Conservation (phyloP, 495 filamentous ascomycete genomes). For the Penicillium canescens region DNA sequence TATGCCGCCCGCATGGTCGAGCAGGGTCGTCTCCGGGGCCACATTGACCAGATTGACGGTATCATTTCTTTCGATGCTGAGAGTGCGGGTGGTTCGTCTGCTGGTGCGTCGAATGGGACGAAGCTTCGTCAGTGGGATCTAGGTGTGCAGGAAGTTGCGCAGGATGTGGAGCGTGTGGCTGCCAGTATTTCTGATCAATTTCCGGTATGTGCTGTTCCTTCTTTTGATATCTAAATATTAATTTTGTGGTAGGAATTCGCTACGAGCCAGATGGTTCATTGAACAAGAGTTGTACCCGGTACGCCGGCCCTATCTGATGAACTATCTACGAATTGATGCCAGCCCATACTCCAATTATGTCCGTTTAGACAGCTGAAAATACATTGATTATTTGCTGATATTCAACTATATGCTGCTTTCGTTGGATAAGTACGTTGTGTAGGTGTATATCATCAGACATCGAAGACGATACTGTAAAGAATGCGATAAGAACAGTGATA, state of each 20-base stretch:
- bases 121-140: conserved; percentile 83
- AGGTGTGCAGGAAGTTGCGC: conserved; percentile 79
- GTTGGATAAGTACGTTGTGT: not conserved
- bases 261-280: conserved; percentile 30
- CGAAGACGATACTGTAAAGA: too few species aligned
- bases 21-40: conserved; percentile 79
- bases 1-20: conserved; percentile 96
- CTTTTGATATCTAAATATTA: conserved; percentile 12
- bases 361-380: not conserved
- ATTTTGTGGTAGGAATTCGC: conserved; percentile 28
- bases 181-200: conserved; percentile 41
- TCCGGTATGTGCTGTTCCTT: conserved; percentile 30
- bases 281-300: conserved; percentile 1
- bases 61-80: conserved; percentile 78
- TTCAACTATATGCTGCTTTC: not conserved
- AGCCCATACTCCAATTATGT: not conserved
- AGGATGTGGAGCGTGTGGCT: conserved; percentile 86
- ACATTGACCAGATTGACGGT: conserved; percentile 92
- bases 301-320: conserved; percentile 7
- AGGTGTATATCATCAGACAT: too few species aligned
- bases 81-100: conserved; percentile 53
- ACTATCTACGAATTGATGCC: conserved; percentile 23
- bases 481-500: too few species aligned
- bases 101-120: conserved; percentile 45
- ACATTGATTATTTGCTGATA: not conserved